These are phyloP conservation scores for Marchantia paleacea DNA, from an alignment of 225 moss, liverwort and hornwort genomes.

Conservation along the genomic window DNA sequence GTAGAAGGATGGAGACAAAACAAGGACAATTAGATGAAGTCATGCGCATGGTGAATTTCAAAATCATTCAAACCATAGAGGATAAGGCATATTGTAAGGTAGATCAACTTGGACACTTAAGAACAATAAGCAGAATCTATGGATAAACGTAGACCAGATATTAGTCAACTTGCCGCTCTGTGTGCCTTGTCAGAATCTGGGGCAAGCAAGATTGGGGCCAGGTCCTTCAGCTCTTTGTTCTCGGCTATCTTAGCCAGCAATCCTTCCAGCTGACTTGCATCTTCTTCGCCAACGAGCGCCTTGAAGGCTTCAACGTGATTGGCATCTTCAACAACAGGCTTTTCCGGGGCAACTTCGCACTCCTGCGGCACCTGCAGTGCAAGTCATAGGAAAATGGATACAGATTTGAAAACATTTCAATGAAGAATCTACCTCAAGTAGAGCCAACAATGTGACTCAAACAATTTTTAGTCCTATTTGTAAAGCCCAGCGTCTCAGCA, in stretches of 20 bases:
- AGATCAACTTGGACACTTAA: background rate
- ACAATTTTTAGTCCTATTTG: background rate
- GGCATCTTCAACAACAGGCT: conserved; percentile 39
- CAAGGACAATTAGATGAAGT: background rate
- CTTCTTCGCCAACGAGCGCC: conserved; percentile 65
- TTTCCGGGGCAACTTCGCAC: conserved; percentile 40
- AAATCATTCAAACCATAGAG: background rate
- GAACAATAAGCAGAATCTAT: conserved; percentile 18
- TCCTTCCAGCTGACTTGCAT: conserved; percentile 55
- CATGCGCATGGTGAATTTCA: background rate
- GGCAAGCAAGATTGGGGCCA: conserved; percentile 62
- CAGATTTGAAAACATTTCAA: background rate
- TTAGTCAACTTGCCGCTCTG: conserved; percentile 60
- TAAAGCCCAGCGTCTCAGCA: background rate
- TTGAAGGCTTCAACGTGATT: conserved; percentile 65
- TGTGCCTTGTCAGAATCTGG: conserved; percentile 90
- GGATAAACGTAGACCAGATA: conserved; percentile 31
- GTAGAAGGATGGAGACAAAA: background rate
- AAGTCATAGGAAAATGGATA: background rate
- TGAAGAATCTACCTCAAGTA: background rate
- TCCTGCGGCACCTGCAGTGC: conserved; percentile 9
- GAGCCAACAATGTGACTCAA: background rate
- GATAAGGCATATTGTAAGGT: background rate
- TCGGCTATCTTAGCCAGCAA: conserved; percentile 59
- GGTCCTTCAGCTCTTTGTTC: conserved; percentile 46